A percentile compares a stretch with the other conserved stretches of the same genome.
Conservation (phyloP, 371 early-diverging fungal genomes). For the Mortierella sp. region DNA sequence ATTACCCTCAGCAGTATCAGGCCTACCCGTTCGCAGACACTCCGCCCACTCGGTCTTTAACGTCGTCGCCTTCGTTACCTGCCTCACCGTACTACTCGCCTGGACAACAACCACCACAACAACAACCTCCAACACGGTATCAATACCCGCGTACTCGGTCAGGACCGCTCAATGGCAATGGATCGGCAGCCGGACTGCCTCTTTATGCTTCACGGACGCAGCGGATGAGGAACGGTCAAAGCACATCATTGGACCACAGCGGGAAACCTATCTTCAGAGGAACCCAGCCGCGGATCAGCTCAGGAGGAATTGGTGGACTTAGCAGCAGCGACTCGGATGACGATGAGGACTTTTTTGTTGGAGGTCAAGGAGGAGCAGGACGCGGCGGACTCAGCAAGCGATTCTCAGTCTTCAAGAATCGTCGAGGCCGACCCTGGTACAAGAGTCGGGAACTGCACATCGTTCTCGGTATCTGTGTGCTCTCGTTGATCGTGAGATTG, state of each 20-base stretch:
- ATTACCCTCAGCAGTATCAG: constrained; percentile 17
- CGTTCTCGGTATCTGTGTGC: constrained; percentile 25
- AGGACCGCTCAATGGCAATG: constrained; percentile 28
- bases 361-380: constrained; percentile 25
- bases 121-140: constrained; percentile 51
- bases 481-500: constrained; percentile 44
- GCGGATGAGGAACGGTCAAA: constrained; percentile 47
- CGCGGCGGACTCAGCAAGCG: constrained; percentile 26
- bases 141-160: constrained; percentile 57
- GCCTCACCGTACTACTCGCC: constrained; percentile 29
- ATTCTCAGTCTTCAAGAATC: constrained; percentile 36
- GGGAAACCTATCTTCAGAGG: constrained; percentile 48
- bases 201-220: constrained; percentile 53
- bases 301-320: constrained; percentile 30
- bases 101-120: constrained; percentile 26
- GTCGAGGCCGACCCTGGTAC: constrained; percentile 49
- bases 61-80: constrained; percentile 35
- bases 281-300: constrained; percentile 28
- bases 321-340: constrained; percentile 43
- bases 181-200: constrained; percentile 30
- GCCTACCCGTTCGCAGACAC: constrained; percentile 14
- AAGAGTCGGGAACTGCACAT: constrained; percentile 39
- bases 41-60: constrained; percentile 25
- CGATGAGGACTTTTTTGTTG: constrained; percentile 40
- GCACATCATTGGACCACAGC: constrained; percentile 43